A percentile compares a stretch with the other conserved stretches of the same genome.
Evolutionary conservation across 352 stramenopile species (phyloP).

Genomic region (Ophiocytium majus): DNA sequence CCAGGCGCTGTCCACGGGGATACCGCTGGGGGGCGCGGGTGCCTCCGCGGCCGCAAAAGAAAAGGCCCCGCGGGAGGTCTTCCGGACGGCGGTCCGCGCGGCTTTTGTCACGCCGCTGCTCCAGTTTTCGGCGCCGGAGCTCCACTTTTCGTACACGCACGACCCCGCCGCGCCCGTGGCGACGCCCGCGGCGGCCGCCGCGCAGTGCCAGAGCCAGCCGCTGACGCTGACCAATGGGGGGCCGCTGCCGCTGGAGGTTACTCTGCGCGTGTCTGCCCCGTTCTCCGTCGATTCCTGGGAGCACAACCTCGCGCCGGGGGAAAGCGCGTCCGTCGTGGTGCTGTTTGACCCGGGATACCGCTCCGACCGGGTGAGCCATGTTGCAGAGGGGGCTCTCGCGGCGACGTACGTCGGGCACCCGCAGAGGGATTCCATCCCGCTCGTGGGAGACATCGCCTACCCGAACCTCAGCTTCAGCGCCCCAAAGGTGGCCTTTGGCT

Average conservation of each 20-base stretch:
- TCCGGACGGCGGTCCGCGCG: conserved; percentile 75
- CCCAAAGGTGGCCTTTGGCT: conserved; percentile 84
- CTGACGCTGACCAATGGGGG: conserved; percentile 79
- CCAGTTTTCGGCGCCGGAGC: conserved; percentile 65
- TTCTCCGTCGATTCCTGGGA: conserved; percentile 87
- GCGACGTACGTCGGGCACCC: conserved; percentile 80
- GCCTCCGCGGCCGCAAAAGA: conserved; percentile 66
- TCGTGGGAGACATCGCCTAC: conserved; percentile 86
- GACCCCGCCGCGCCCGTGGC: conserved; percentile 51
- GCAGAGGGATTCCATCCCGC: conserved; percentile 77
- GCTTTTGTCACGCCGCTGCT: conserved; percentile 85
- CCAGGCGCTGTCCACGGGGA: conserved; percentile 62
- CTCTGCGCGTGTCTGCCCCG: conserved; percentile 76
- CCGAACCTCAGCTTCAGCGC: conserved; percentile 82
- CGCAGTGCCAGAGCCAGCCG: conserved; percentile 57
- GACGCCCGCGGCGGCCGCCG: background rate
- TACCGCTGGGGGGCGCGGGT: background rate
- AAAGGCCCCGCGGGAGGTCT: conserved; percentile 76
- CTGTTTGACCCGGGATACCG: conserved; percentile 88
- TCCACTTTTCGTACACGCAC: conserved; percentile 82
- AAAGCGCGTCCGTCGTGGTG: conserved; percentile 74
- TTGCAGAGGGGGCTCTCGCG: conserved; percentile 75
- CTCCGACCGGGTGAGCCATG: conserved; percentile 78
- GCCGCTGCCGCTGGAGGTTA: conserved; percentile 80
- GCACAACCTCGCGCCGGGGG: conserved; percentile 71